Evolutionary conservation across 2,329 filamentous ascomycete genomes (phyloP), one percentile per base, ranked within the genome.

Genomic region (Penicillium sp.): DNA sequence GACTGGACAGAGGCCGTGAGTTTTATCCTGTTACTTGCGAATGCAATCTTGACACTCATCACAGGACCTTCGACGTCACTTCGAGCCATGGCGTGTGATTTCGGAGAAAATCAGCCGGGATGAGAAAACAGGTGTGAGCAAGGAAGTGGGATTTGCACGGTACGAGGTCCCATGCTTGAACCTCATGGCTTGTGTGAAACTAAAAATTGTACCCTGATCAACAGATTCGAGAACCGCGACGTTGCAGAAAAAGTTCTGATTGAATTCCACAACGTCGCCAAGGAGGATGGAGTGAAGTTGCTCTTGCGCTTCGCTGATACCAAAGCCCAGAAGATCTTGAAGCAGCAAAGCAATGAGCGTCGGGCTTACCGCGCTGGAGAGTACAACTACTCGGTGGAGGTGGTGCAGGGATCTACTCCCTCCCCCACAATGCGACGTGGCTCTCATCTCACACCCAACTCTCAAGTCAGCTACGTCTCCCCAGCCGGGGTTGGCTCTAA

Each of bases 271-370:
- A 93, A 94, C 60, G 78, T 83, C 29, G 83, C 90, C 61, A 89
- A 89, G 39, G 86, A 89, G 32, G 90, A 96, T 67, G 86, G 88
- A 27, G 84, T 94, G 61, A 87, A 92, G 59, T 85, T 94, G 76
- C 92, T 97, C 76, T 92, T 99, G 64, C 92, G 94, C 61, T 99
- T 96, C 72, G 93, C 95, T 59, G 94, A 99, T 70, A 99, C 94
- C 36, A 90, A 94, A 51, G 89, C 93, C 58, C 94, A 99, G 75
- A 99, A 99, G 80, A 86, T 94, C 70, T 82, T 99, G 64, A 99
- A 99, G 82, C 89, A 94, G 60, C 89, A 97, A 71, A 97, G 93
- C 40, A 92, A 94, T 31, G 92, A 96, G 72, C 90, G 92, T 54
- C 92, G 94, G 57, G 91, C 96, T 69, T 97, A 96, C 77, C 90